These are phyloP conservation scores for Suhomyces terraborum DNA, from an alignment of 1,139 yeast species.

Conservation along the genomic window DNA sequence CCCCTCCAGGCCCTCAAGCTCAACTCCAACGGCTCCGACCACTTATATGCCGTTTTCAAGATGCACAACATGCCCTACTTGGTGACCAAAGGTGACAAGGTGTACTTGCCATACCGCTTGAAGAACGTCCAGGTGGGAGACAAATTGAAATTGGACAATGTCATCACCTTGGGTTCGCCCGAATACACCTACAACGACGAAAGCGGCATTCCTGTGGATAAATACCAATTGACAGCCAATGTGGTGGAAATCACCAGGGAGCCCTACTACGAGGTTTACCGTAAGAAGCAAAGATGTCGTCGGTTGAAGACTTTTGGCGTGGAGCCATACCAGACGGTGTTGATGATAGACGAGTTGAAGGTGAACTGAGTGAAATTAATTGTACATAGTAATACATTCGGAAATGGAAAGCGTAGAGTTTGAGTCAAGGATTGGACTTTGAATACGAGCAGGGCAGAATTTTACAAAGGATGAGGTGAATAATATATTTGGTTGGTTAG, in stretches of 20 bases:
- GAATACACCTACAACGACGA: slow-evolving; percentile 60
- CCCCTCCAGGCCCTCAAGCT: slow-evolving; percentile 57
- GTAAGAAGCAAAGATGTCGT: slow-evolving; percentile 80
- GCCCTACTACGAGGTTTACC: slow-evolving; percentile 60
- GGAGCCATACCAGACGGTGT: slow-evolving; percentile 78
- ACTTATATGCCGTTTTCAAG: slow-evolving; percentile 78
- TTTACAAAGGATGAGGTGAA: too few relatives aligned
- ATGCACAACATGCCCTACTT: slow-evolving; percentile 84
- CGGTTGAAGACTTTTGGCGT: slow-evolving; percentile 76
- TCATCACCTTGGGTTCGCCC: slow-evolving; percentile 82
- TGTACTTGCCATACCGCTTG: slow-evolving; percentile 75
- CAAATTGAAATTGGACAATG: slow-evolving; percentile 66
- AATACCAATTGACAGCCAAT: slow-evolving; percentile 69
- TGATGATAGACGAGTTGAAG: slow-evolving; percentile 73
- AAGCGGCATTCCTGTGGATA: slow-evolving; percentile 36
- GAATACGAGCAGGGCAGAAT: too few relatives aligned
- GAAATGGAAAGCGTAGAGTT: neutral
- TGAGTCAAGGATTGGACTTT: neutral
- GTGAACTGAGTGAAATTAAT: slow-evolving; percentile 39
- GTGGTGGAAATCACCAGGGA: slow-evolving; percentile 86
- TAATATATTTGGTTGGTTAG: too few relatives aligned
- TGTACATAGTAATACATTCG: slow-evolving; percentile 7
- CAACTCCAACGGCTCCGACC: slow-evolving; percentile 50
- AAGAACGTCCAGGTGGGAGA: slow-evolving; percentile 83
- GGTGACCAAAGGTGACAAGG: slow-evolving; percentile 87